Conservation (phyloP, 805 yeast genomes). For the Suhomyces faveliae region DNA sequence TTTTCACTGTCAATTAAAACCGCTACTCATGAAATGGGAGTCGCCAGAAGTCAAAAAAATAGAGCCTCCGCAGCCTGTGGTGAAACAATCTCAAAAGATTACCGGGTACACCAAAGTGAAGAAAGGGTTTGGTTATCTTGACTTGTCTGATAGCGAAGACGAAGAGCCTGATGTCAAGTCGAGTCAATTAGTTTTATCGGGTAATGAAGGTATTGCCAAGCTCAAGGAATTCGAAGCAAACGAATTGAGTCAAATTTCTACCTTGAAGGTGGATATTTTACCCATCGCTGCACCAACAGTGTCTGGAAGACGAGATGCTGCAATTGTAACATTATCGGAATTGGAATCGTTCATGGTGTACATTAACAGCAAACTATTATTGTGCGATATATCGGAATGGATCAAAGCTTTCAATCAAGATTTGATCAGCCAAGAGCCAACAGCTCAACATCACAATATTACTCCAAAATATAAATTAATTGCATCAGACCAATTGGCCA, state of each 20-base stretch:
- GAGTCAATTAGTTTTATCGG: neutral
- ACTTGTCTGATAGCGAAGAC: constrained; percentile 9
- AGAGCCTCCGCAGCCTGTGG: neutral
- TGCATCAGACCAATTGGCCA: constrained; percentile 4
- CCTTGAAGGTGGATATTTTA: constrained; percentile 1
- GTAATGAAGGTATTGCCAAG: neutral
- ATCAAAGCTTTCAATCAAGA: neutral
- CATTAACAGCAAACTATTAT: neutral
- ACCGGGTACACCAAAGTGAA: constrained; percentile 17
- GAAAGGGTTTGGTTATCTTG: constrained; percentile 32
- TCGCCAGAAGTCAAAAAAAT: neutral
- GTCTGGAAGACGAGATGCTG: neutral
- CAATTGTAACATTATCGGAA: neutral
- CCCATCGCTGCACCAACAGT: neutral
- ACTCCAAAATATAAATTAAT: neutral
- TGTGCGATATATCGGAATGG: neutral
- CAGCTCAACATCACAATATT: neutral
- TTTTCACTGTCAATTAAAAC: constrained; percentile 26
- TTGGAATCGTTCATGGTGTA: neutral
- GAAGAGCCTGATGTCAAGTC: neutral
- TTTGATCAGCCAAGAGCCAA: neutral
- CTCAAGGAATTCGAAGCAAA: neutral
- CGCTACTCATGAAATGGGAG: constrained; percentile 23
- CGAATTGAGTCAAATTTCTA: neutral
- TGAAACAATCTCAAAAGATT: neutral